Conservation (phyloP, 208 protist species). For the Crithidia brevicula region DNA sequence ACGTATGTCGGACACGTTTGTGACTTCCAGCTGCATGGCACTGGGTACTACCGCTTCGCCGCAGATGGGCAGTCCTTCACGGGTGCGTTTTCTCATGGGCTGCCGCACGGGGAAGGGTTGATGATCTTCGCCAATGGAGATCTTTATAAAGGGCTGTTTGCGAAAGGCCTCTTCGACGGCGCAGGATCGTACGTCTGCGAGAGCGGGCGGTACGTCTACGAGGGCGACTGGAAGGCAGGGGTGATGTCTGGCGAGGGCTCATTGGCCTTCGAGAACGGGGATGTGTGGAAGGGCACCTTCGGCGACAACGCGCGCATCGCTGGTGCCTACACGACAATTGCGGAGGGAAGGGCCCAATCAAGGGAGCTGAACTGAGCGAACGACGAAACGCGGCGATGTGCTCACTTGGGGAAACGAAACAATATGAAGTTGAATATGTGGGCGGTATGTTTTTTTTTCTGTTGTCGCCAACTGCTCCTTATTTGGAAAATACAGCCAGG, state of each 20-base stretch:
- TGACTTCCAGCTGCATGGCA: slow-evolving; percentile 58
- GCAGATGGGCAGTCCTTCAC: slow-evolving; percentile 55
- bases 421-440: no score
- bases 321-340: slow-evolving; percentile 44
- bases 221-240: slow-evolving; percentile 66
- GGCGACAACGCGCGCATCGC: slow-evolving; percentile 42
- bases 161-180: slow-evolving; percentile 55
- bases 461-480: no score
- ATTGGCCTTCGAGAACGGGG: slow-evolving; percentile 70
- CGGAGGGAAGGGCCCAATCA: no score
- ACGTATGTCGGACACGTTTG: slow-evolving; percentile 59
- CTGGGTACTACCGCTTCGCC: slow-evolving; percentile 60
- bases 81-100: slow-evolving; percentile 46
- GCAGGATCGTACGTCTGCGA: slow-evolving; percentile 48
- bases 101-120: slow-evolving; percentile 58
- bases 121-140: slow-evolving; percentile 68
- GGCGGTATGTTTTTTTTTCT: no score
- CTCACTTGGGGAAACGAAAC: no score
- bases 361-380: no score
- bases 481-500: no score
- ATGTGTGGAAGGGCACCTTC: slow-evolving; percentile 71
- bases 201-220: slow-evolving; percentile 54
- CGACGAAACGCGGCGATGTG: no score
- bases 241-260: slow-evolving; percentile 64
- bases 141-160: slow-evolving; percentile 58